Evolutionary conservation across 768 basidiomycete species (phyloP).

Genomic region (Dacryopinax spathularia): DNA sequence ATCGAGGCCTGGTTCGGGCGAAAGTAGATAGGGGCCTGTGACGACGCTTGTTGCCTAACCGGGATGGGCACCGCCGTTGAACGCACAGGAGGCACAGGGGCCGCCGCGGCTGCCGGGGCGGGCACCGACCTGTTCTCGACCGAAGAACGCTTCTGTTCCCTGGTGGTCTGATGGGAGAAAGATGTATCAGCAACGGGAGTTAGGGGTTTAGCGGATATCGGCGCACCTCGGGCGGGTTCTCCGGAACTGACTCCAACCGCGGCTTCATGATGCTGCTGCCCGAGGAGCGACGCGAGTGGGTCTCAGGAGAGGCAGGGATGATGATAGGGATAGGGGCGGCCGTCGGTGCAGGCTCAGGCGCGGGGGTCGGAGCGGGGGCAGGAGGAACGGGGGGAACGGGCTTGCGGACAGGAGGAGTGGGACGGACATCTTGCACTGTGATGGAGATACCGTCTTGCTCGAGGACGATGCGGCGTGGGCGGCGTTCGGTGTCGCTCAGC

Average conservation of each 20-base stretch:
- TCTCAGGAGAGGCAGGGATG: background rate
- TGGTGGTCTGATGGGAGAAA: too few species aligned
- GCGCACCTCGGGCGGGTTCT: background rate
- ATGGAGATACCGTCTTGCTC: background rate
- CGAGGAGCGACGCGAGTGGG: background rate
- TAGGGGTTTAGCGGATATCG: background rate
- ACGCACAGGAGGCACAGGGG: too few species aligned
- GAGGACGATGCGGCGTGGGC: constrained; percentile 1
- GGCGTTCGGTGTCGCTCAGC: background rate
- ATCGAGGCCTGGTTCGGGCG: too few species aligned
- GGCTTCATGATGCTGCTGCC: background rate
- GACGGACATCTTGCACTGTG: background rate
- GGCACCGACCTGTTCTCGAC: too few species aligned
- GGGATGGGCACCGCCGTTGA: too few species aligned
- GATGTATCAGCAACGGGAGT: background rate
- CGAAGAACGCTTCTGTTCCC: too few species aligned
- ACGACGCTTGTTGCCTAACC: too few species aligned
- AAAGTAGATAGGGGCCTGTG: too few species aligned
- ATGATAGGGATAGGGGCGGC: background rate
- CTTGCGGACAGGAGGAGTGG: background rate
- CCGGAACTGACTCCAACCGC: background rate
- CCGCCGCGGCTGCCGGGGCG: too few species aligned
- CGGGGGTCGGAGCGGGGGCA: background rate
- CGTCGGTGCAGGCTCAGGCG: background rate
- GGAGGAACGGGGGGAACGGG: background rate